Evolutionary conservation across 176 grass and related monocot species (phyloP).

Genomic region (Carex scoparia): DNA sequence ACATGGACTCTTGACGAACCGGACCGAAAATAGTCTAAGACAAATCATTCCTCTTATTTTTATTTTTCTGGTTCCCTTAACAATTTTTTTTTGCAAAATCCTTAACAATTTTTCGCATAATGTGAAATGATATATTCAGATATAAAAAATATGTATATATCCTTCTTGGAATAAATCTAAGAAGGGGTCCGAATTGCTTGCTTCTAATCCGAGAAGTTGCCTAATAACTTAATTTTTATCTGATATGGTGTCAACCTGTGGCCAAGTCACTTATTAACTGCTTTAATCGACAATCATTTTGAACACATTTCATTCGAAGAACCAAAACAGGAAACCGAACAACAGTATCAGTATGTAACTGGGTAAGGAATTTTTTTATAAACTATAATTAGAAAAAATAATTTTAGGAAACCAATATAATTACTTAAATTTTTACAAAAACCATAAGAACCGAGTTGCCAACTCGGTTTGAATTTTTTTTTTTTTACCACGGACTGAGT

Average conservation of each 20-base stretch:
- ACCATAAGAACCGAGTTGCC: too few species aligned
- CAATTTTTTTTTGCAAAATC: not conserved
- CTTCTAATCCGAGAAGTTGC: not conserved
- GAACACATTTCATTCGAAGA: not conserved
- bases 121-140: not conserved
- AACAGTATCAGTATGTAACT: too few species aligned
- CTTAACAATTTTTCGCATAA: not conserved
- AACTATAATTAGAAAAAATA: too few species aligned
- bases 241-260: not conserved
- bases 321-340: not conserved
- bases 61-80: not conserved
- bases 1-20: too few species aligned
- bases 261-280: not conserved
- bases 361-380: too few species aligned
- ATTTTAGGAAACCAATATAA: too few species aligned
- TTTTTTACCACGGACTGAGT: too few species aligned
- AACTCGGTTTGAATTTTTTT: too few species aligned
- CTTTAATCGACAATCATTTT: not conserved
- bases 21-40: too few species aligned
- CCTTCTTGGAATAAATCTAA: not conserved
- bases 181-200: not conserved
- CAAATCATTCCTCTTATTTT: not conserved
- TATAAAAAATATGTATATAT: too few species aligned
- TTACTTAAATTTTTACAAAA: too few species aligned
- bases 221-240: not conserved